Evolutionary conservation across 768 basidiomycete genomes (phyloP).

Genomic region (Collybia sp.): DNA sequence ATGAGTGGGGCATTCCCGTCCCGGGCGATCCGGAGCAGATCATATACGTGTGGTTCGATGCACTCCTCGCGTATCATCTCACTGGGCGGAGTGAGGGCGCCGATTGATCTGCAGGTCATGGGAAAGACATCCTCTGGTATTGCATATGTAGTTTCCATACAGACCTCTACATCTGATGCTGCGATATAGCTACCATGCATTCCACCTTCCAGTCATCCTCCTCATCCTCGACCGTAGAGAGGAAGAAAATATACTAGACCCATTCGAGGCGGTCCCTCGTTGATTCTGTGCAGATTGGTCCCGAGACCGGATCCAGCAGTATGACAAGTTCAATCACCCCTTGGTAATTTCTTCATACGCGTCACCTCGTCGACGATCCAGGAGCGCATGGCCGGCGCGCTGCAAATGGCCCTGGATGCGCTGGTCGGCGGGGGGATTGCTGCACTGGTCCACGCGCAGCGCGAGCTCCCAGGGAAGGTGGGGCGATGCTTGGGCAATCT

Average conservation of each 20-base stretch:
- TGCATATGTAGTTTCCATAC: too few species aligned
- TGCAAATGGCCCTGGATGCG: conserved; percentile 7
- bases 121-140: conserved; percentile 82
- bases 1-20: conserved; percentile 84
- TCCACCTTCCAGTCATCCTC: conserved; percentile 85
- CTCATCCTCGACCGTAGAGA: conserved; percentile 73
- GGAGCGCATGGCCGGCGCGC: conserved; percentile 8
- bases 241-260: conserved; percentile 82
- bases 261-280: conserved; percentile 53
- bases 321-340: conserved; percentile 48
- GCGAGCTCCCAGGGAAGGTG: too few species aligned
- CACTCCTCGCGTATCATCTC: conserved; percentile 60
- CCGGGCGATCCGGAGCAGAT: conserved; percentile 78
- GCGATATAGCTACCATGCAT: conserved; percentile 72
- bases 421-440: conserved; percentile 15
- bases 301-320: conserved; percentile 56
- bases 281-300: conserved; percentile 64
- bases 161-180: too few species aligned
- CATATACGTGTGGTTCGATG: conserved; percentile 95
- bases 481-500: too few species aligned
- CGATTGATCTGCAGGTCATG: conserved; percentile 74
- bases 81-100: conserved; percentile 56
- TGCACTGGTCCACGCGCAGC: conserved; percentile 15
- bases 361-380: conserved; percentile 43
- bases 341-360: conserved; percentile 70